Evolutionary conservation across 352 stramenopile species (phyloP), one percentile per base, ranked within the genome.

Genomic region (Globisporangium rhizosaccharum): DNA sequence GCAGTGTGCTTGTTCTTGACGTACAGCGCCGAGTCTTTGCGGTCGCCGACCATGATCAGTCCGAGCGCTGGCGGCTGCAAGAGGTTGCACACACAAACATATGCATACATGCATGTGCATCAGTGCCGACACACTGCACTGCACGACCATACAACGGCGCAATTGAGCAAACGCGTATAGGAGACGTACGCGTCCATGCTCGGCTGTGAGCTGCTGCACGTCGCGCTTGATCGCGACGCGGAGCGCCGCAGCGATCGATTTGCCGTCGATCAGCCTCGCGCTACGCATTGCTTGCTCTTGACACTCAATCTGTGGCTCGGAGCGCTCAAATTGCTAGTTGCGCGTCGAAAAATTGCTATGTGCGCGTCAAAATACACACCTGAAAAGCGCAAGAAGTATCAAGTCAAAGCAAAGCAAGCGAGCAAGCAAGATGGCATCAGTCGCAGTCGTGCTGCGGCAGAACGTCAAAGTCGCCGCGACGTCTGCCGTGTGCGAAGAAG

Each of bases 1-100:
- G 97, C 97, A 53, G 94, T 93, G 66, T 98, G 94, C 77, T 99
- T 99, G 76, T 98, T 99, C 48, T 96, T 87, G 39, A 99, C 98
- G 70, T 99, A 99, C 26, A 98, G 92, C 20, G 85, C 83, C 52
- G 95, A 99, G 71, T 99, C 97, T 56, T 89, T 93, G 51, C 97
- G 86, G 59, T 96, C 78, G 51, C 97, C 97, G 6, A 99, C 96
- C 73, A 99, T 95, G 59, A 99, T 97, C 9, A 99, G 91, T 14
- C 96, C 97, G 2, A 99, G 81, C 4, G 97, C 97, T 41, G 97
- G 97, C 8, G 79, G 70, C 82, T 94, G 52, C 9, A 44, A 20
- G 14, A 6, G 3, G 28, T 6, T 20, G 33, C 18, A 7, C 20
- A 9, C 14, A 48, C 20, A 48, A 20, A 14, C 17, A 9, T 15